A percentile compares a stretch with the other conserved stretches of the same genome.
Evolutionary conservation across 2,329 filamentous ascomycete species (phyloP).

Genomic region (Coleophoma crateriformis): DNA sequence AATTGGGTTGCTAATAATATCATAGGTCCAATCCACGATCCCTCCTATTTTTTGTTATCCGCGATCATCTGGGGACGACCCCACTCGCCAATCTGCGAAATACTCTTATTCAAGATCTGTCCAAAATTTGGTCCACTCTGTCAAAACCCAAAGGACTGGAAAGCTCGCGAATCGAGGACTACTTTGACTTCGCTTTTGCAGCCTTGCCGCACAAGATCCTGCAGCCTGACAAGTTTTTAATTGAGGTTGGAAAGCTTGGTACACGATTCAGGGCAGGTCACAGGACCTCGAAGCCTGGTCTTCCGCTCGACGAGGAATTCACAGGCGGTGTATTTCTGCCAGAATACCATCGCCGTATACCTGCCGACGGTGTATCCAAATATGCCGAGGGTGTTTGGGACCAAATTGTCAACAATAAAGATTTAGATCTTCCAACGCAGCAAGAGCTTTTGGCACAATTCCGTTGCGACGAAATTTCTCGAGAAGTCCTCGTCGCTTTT

Average conservation of each 20-base stretch:
- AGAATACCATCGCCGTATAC: slow-evolving; percentile 93
- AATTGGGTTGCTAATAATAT: slow-evolving; percentile 16
- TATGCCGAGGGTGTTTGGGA: slow-evolving; percentile 97
- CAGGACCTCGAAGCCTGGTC: slow-evolving; percentile 58
- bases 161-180: slow-evolving; percentile 85
- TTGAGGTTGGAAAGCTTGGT: slow-evolving; percentile 75
- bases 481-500: slow-evolving; percentile 80
- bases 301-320: slow-evolving; percentile 63
- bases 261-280: slow-evolving; percentile 78
- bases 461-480: slow-evolving; percentile 91
- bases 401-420: slow-evolving; percentile 98
- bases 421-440: slow-evolving; percentile 91
- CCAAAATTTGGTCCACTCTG: slow-evolving; percentile 86
- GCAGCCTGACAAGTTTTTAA: slow-evolving; percentile 83
- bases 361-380: slow-evolving; percentile 91
- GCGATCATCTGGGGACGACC: slow-evolving; percentile 90
- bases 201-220: slow-evolving; percentile 95
- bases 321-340: slow-evolving; percentile 82
- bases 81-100: slow-evolving; percentile 85
- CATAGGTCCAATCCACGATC: slow-evolving; percentile 77
- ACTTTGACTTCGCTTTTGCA: slow-evolving; percentile 97
- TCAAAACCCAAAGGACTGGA: slow-evolving; percentile 89
- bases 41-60: slow-evolving; percentile 96
- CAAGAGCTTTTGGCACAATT: slow-evolving; percentile 97
- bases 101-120: slow-evolving; percentile 84